Percentiles rank a stretch among this genome's conserved stretches.
phyloP scores from a whole-genome alignment of 2,329 filamentous ascomycete genomes.

The Cercospora citrullina region DNA sequence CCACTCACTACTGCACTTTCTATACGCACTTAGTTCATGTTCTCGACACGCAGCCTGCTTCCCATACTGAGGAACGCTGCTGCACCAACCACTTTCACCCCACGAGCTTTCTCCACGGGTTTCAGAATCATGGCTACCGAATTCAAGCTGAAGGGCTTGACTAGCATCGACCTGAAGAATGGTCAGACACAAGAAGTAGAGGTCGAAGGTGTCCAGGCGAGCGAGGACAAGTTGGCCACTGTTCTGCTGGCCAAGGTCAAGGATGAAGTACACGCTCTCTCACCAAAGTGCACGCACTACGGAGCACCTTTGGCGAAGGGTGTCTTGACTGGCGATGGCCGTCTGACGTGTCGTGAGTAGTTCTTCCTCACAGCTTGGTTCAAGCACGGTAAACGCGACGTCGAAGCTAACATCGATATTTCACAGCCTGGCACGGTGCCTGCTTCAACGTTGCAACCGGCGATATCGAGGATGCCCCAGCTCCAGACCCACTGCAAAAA shows the following conservation, averaged over 20 bases:
- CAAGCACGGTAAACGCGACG: background rate
- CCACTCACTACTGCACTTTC: background rate
- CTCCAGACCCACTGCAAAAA: conserved; percentile 77
- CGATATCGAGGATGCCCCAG: conserved; percentile 93
- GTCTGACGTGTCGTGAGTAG: conserved; percentile 69
- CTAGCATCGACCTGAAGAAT: conserved; percentile 70
- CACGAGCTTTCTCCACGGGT: conserved; percentile 23
- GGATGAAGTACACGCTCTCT: conserved; percentile 75
- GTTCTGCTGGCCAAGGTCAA: conserved; percentile 80
- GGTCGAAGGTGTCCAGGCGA: conserved; percentile 75
- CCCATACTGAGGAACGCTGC: conserved; percentile 3
- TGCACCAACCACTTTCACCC: background rate
- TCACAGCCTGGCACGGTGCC: conserved; percentile 80
- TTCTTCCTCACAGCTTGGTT: background rate
- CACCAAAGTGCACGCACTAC: conserved; percentile 84
- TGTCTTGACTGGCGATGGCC: conserved; percentile 76
- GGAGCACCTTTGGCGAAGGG: conserved; percentile 87
- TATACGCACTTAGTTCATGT: conserved; percentile 11
- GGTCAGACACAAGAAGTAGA: conserved; percentile 86
- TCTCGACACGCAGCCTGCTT: conserved; percentile 15
- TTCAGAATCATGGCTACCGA: conserved; percentile 47
- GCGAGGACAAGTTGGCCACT: conserved; percentile 60
- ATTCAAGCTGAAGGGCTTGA: conserved; percentile 70
- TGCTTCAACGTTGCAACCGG: conserved; percentile 90
- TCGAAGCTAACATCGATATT: background rate